Evolutionary conservation across 2,329 filamentous ascomycete species (phyloP), one percentile per base, ranked within the genome.

Genomic region (Hypoxylon sp.): DNA sequence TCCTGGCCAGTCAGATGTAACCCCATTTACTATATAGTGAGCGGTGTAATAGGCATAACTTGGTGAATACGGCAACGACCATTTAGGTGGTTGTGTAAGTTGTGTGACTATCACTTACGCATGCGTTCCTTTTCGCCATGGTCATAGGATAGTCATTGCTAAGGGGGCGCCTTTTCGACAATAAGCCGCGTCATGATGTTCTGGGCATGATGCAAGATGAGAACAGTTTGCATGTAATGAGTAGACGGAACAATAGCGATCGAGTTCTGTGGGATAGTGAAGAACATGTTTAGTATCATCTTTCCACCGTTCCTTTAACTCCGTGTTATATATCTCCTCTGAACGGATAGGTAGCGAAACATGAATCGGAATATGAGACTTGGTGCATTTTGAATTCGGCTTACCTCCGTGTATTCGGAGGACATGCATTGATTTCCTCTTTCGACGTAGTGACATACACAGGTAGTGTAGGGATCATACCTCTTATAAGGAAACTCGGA

Each of bases 181-280:
- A 48, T 29, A 59, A 65, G 65, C 65, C 61, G 61, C 65, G 61
- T 68, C 61, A 68, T 65, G 61, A 53, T 54, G 37, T 32, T 44
- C 47, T 61, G 19, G 65, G 59, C 35, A 68, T 65, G 56, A 65
- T 68, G 65, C 65, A 65, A 68, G 61, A 57, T 19, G 57, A 21
- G 47, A 61, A 42, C 56, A 52, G 44, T 52, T 62, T 17, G 32
- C 60, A 53, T 29, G 55, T 61, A 64, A 57, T 47, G 48, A 8
- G 39, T 8, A 50, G 44, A 19, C 19, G 32, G 35, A 35, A 13
- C 19, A 44, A 19, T 19, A 35, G 27, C 37, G 17, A 46, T 35
- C 3, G 10, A 10, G 19, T 13, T 24, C 31, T 4, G 39, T 29
- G 31, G 7, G 31, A 47, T 21, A 15, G 27, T 21, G 21, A 56